These are phyloP conservation scores for slime mould (Dictyostelium discoideum) DNA, from an alignment of 78 protist species.

Conservation along the genomic window DNA sequence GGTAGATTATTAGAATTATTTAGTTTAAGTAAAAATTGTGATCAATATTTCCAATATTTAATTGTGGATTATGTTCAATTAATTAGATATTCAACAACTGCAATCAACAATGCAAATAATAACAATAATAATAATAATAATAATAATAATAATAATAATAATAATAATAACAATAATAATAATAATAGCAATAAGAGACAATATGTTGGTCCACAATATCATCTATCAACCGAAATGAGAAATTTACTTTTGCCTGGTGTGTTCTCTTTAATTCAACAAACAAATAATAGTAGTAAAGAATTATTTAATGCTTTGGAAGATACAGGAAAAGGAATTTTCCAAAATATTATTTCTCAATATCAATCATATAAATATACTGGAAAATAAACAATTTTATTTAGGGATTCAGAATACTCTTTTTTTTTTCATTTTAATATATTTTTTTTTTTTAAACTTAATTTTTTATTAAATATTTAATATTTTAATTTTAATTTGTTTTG, in stretches of 20 bases:
- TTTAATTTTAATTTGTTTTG: too few species aligned
- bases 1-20: slow-evolving; percentile 39
- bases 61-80: slow-evolving; percentile 48
- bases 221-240: slow-evolving; percentile 24
- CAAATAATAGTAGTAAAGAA: background rate
- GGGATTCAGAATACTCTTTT: background rate
- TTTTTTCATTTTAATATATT: too few species aligned
- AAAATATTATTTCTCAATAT: slow-evolving; percentile 15
- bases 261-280: slow-evolving; percentile 18
- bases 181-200: background rate
- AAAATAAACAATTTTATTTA: background rate
- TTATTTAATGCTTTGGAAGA: slow-evolving; percentile 7
- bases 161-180: background rate
- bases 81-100: slow-evolving; percentile 21
- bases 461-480: too few species aligned
- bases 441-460: too few species aligned
- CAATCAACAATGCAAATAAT: background rate
- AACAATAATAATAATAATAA: background rate
- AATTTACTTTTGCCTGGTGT: slow-evolving; percentile 47
- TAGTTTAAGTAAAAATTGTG: slow-evolving; percentile 1
- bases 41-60: slow-evolving; percentile 10
- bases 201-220: slow-evolving; percentile 6
- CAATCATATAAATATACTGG: slow-evolving; percentile 44
- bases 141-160: background rate
- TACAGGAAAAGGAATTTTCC: slow-evolving; percentile 38